Base-by-base conservation (phyloP, 371 early-diverging fungal genomes). In the Lichtheimia ornata region DNA sequence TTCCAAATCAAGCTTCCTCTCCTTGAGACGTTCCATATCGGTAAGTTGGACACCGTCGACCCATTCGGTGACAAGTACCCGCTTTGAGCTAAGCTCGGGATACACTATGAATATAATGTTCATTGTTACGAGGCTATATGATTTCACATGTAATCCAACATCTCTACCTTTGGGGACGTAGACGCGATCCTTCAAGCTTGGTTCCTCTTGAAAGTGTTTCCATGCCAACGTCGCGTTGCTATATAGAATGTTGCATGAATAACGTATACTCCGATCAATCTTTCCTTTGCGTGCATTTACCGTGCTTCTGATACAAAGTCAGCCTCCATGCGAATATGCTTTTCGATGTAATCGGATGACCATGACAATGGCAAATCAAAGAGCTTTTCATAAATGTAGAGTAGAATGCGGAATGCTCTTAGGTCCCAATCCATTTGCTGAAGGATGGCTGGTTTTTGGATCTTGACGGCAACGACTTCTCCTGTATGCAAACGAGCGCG, bases 31-130 rank as follows among this genome's bases (percentile, higher is more conserved):
- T 0, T 69, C 79, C 35, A 53, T 77, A 20, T 90, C 82, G 1
- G 88, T 87, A 17, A 93, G 69, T 35, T 82, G 79, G 14, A 82
- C 73, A 18, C 92, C 92, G 54, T 92, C 90, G 18, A 93, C 82
- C 94, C 94, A 97, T 71, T 97, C 97, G 18, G 89, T 86, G 0
- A 92, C 89, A 76, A 97, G 66, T 1, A 97, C 85, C 56, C 90
- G 71, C 41, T 76, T 78, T 2, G 88, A 80, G 9, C 93, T 91
- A 50, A 79, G 77, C 13, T 93, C 89, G 73, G 91, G 87, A 61
- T 84, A 85, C 22, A 95, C 88, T 63, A n/a, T n/a, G 20, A 56
- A 30, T 22, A n/a, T n/a, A 50, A 22, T 12, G 15, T 5, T 43
- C 2, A 41, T 1, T 25, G 20, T 35, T 17, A 30, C 1, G 4